Evolutionary conservation across 805 yeast genomes (phyloP).

Genomic region (Saccharomycopsis fibuligera): DNA sequence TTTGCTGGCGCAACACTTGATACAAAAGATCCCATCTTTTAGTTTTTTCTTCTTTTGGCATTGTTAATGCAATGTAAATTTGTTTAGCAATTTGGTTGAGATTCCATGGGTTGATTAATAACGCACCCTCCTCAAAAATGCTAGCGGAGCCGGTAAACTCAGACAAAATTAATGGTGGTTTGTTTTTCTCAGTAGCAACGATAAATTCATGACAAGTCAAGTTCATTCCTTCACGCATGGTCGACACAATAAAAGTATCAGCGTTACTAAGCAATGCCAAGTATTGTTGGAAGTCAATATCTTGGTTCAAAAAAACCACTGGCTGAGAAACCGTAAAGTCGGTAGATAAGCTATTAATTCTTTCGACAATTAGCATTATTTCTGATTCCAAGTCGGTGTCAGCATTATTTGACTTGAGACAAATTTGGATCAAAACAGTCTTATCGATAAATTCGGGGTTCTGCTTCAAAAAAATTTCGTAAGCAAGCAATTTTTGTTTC

Average conservation of each 20-base stretch:
- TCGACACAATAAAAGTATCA: slow-evolving; percentile 78
- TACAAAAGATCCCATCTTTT: slow-evolving; percentile 57
- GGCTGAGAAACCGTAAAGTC: slow-evolving; percentile 75
- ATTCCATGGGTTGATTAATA: slow-evolving; percentile 91
- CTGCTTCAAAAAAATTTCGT: slow-evolving; percentile 64
- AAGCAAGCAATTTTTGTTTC: slow-evolving; percentile 80
- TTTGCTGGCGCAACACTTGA: slow-evolving; percentile 55
- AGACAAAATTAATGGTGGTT: slow-evolving; percentile 78
- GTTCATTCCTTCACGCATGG: slow-evolving; percentile 95
- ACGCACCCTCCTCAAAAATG: slow-evolving; percentile 61
- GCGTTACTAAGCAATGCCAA: slow-evolving; percentile 82
- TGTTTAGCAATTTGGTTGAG: slow-evolving; percentile 55
- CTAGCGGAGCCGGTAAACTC: slow-evolving; percentile 95
- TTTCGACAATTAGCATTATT: slow-evolving; percentile 67
- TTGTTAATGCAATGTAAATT: slow-evolving; percentile 57
- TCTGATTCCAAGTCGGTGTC: slow-evolving; percentile 68
- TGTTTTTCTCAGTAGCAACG: slow-evolving; percentile 60
- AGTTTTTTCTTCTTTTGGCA: slow-evolving; percentile 53
- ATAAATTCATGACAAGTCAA: slow-evolving; percentile 92
- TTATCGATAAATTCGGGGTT: slow-evolving; percentile 66
- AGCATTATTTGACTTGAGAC: slow-evolving; percentile 47
- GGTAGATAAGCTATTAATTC: slow-evolving; percentile 73
- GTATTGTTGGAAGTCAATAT: slow-evolving; percentile 83
- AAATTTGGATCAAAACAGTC: slow-evolving; percentile 78
- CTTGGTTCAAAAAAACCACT: slow-evolving; percentile 82